phyloP scores from a whole-genome alignment of 2,329 filamentous ascomycete species.

The Colletotrichum graminicola region DNA sequence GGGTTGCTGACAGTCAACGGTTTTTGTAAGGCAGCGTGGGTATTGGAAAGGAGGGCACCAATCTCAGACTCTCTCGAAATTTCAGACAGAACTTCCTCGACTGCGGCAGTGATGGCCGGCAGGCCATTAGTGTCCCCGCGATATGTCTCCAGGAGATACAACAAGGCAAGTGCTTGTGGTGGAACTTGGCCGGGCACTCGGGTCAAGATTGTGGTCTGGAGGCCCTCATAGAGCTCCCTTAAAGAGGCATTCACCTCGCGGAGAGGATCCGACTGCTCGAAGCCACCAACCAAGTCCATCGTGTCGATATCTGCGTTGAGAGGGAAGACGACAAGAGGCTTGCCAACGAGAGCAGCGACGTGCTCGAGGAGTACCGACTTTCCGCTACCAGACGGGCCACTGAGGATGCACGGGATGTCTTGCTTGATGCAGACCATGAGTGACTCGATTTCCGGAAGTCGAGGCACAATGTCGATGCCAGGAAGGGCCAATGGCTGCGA shows the following conservation, averaged over 20 bases:
- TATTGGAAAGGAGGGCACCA: constrained; percentile 60
- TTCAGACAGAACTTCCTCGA: constrained; percentile 56
- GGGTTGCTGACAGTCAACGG: constrained; percentile 75
- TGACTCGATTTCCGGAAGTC: constrained; percentile 83
- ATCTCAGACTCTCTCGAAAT: constrained; percentile 61
- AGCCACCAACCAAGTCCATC: constrained; percentile 96
- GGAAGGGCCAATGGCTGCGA: constrained; percentile 66
- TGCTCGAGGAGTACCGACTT: constrained; percentile 86
- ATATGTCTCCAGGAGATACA: constrained; percentile 62
- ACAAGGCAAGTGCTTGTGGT: constrained; percentile 60
- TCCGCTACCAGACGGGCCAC: constrained; percentile 86
- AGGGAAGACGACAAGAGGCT: constrained; percentile 82
- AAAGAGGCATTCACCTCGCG: constrained; percentile 74
- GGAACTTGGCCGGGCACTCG: constrained; percentile 62
- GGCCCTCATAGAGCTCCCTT: constrained; percentile 61
- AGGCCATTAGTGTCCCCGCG: constrained; percentile 55
- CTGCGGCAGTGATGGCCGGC: constrained; percentile 52
- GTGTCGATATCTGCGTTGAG: constrained; percentile 97
- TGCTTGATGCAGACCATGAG: constrained; percentile 88
- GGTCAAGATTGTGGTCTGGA: constrained; percentile 64
- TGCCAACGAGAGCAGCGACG: constrained; percentile 83
- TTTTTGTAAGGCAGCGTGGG: constrained; percentile 63
- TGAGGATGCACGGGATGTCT: constrained; percentile 89
- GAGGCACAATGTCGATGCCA: constrained; percentile 62
- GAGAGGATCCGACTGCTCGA: constrained; percentile 90